Conservation (phyloP, 371 early-diverging fungal species). For the Zychaea mexicana region DNA sequence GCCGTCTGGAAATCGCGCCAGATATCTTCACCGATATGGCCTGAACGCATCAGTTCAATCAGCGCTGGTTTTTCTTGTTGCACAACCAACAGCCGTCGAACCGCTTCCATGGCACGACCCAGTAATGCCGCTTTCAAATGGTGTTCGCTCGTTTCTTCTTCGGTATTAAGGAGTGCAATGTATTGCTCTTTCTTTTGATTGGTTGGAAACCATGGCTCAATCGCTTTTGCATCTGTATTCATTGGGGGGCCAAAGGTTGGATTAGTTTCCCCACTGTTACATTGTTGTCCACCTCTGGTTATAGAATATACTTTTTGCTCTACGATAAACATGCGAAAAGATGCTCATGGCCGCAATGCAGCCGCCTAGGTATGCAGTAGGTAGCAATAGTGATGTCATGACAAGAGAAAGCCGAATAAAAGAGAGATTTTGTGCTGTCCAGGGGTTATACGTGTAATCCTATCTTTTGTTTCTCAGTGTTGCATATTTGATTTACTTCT, state of each 20-base stretch:
- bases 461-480: no score
- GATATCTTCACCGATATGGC: constrained; percentile 89
- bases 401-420: no score
- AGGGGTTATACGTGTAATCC: no score
- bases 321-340: constrained; percentile 58
- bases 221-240: constrained; percentile 32
- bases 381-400: constrained; percentile 53
- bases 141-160: constrained; percentile 59
- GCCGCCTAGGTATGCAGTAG: constrained; percentile 61
- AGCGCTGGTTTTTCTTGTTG: constrained; percentile 88
- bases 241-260: background rate
- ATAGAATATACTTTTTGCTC: constrained; percentile 35
- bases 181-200: constrained; percentile 73
- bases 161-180: constrained; percentile 66
- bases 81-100: constrained; percentile 73
- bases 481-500: no score
- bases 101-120: constrained; percentile 85
- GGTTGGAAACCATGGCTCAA: constrained; percentile 75
- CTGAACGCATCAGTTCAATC: constrained; percentile 75
- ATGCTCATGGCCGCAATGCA: constrained; percentile 66
- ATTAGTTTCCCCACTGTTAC: background rate
- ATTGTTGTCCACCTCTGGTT: background rate
- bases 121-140: constrained; percentile 80
- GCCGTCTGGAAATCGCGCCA: constrained; percentile 80
- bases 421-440: no score